Conservation (phyloP, 225 moss, liverwort and hornwort species). For the Neckera pumila region DNA sequence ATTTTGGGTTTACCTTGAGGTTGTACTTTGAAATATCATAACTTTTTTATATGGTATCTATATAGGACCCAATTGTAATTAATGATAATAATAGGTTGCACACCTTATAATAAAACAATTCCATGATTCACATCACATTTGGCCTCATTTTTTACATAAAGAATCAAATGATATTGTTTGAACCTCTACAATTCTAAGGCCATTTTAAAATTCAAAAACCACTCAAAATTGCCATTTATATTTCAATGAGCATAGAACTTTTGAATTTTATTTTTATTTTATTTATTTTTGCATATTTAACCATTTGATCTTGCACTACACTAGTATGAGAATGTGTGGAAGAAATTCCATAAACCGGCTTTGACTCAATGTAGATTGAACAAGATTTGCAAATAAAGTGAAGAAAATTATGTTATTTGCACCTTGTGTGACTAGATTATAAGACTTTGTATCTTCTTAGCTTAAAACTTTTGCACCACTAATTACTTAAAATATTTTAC, state of each 20-base stretch:
- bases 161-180: background rate
- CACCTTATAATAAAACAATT: background rate
- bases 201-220: background rate
- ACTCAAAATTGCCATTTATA: background rate
- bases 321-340: background rate
- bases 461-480: background rate
- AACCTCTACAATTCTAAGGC: fast-evolving
- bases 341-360: background rate
- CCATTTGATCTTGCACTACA: background rate
- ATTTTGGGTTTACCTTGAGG: background rate
- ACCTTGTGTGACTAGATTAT: background rate
- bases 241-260: background rate
- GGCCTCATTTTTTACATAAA: no score
- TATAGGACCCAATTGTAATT: no score
- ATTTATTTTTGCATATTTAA: background rate
- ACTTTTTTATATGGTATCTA: background rate
- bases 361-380: background rate
- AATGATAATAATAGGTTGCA: background rate
- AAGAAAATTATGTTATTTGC: background rate
- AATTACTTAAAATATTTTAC: background rate
- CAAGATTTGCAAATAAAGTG: background rate
- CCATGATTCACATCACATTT: background rate
- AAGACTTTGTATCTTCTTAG: background rate
- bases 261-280: no score
- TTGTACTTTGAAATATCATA: background rate